These are phyloP conservation scores for Chlorella sp. DNA, from an alignment of 139 green algal species.

Conservation along the genomic window DNA sequence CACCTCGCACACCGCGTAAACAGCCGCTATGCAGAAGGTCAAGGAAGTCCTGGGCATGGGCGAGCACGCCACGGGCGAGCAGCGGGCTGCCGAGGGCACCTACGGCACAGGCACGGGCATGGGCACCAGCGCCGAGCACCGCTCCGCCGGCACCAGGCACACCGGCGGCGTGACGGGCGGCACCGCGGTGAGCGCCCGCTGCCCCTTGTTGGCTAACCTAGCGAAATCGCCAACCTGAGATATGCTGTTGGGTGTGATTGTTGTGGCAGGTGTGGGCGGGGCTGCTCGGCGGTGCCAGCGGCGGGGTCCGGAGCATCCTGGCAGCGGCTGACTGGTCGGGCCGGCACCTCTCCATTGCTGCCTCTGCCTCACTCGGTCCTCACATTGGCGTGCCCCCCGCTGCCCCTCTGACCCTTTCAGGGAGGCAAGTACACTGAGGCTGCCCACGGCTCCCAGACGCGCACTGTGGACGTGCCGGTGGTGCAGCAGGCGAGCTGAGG, in stretches of 20 bases:
- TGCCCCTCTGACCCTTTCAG: neutral
- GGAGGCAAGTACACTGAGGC: neutral
- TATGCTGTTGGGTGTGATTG: too few species aligned
- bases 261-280: too few species aligned
- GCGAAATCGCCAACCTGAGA: too few species aligned
- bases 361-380: neutral
- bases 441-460: neutral
- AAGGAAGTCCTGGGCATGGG: conserved; percentile 1
- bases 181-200: neutral
- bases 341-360: neutral
- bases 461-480: neutral
- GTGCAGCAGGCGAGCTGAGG: neutral
- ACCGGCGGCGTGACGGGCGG: neutral
- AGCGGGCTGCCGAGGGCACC: too few species aligned
- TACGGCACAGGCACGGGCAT: neutral
- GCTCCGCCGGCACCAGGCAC: conserved; percentile 10
- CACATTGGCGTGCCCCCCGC: neutral
- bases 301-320: too few species aligned
- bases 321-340: neutral
- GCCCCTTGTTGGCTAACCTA: too few species aligned
- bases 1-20: too few species aligned
- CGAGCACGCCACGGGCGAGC: neutral
- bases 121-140: neutral
- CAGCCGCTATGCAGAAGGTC: neutral
- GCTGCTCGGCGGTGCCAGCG: too few species aligned